Conservation (phyloP, 2,329 filamentous ascomycete genomes). For the Pestalotiopsis sp. region DNA sequence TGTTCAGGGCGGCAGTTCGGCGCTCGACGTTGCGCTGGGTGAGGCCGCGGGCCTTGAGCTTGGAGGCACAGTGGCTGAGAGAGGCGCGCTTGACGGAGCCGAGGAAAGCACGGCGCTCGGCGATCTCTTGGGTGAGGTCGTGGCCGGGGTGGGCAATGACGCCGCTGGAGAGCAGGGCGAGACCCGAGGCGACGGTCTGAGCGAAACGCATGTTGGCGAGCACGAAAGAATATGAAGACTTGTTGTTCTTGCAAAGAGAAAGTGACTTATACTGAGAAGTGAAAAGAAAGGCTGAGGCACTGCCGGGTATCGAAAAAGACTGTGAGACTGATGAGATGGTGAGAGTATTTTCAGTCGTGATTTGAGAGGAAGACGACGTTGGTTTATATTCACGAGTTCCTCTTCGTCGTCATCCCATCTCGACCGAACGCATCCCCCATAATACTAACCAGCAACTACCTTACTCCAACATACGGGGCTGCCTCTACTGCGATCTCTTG, state of each 20-base stretch:
- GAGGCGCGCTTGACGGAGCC: conserved; percentile 41
- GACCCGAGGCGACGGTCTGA: conserved; percentile 21
- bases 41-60: conserved; percentile 50
- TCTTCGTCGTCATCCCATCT: not conserved
- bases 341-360: not conserved
- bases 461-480: not conserved
- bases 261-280: not conserved
- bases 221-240: not conserved
- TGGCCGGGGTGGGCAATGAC: conserved; percentile 50
- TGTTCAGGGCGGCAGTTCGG: conserved; percentile 42
- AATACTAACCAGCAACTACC: not conserved
- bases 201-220: conserved; percentile 28
- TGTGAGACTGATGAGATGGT: not conserved
- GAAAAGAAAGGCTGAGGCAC: conserved; percentile 1
- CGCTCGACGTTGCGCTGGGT: conserved; percentile 46
- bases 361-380: not conserved
- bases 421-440: not conserved
- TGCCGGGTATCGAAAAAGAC: not conserved
- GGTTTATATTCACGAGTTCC: not conserved
- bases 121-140: conserved; percentile 48
- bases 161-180: conserved; percentile 20
- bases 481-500: not conserved
- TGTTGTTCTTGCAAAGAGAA: conserved; percentile 3
- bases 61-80: conserved; percentile 48
- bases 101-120: conserved; percentile 51